Evolutionary conservation across 805 yeast species (phyloP), one percentile per base, ranked within the genome.

Genomic region (Candida silvicultrix): DNA sequence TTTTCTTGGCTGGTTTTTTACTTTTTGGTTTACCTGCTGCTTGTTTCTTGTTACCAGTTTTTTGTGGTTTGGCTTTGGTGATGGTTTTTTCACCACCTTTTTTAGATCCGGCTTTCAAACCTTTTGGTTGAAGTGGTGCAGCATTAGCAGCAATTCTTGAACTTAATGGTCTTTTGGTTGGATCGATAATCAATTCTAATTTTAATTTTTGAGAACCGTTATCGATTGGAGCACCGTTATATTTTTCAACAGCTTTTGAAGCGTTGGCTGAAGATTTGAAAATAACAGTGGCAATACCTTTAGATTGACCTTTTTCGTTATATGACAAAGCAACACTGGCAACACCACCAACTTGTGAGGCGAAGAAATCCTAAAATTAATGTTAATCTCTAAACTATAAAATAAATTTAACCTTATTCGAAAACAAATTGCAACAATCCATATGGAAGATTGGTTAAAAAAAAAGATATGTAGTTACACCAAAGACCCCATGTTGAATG

Each of bases 141-240:
- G 65, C 41, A 56, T 74, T 80, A 56, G 81, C 80, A 38, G 71
- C 65, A 52, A 89, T 83, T 75, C 96, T 83, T 16, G 85, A 73
- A 44, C 88, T 73, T 58, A 89, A 77, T 56, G 89, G 83, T 67
- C 75, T 82, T 66, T 77, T 78, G 55, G 81, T 71, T 55, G 97
- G 96, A 64, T 90, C 97, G 59, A 89, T 75, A 55, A 92, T 78
- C 60, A 94, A 73, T 68, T 89, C 97, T 45, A 81, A 69, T 67
- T 77, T 85, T 74, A 94, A 78, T 65, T 75, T 84, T 54, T 78
- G 66, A 49, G 81, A 76, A 50, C 97, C 97, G 45, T 83, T 83
- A 63, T 94, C 99, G 58, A 94, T 86, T 60, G 96, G 90, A 40
- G 96, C 92, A 61, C 94, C 92, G 67, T 92, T 86, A 73, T 84